phyloP scores from a whole-genome alignment of 1,284 basidiomycete genomes.

The Chalciporus sp. region DNA sequence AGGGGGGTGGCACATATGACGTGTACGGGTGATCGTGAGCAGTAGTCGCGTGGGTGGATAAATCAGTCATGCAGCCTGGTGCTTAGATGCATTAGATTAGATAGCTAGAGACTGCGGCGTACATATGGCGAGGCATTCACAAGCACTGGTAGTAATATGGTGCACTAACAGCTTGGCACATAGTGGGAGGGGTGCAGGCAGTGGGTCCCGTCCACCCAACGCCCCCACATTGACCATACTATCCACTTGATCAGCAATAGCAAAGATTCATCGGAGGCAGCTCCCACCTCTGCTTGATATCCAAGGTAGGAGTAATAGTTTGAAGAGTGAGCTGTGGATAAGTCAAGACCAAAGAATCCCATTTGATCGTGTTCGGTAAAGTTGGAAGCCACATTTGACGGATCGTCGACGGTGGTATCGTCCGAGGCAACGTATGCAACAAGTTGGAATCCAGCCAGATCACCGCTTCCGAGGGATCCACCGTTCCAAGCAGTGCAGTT shows the following conservation, averaged over 20 bases:
- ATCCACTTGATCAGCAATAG: no score
- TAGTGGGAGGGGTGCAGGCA: background rate
- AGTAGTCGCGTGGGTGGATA: no score
- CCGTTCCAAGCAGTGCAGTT: constrained; percentile 10
- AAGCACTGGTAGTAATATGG: background rate
- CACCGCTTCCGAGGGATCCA: constrained; percentile 30
- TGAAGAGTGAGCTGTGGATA: constrained; percentile 26
- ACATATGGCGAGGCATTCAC: background rate
- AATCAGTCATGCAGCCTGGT: no score
- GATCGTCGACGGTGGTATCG: constrained; percentile 25
- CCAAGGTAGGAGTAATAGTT: no score
- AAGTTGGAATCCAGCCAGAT: no score
- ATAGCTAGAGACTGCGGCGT: no score
- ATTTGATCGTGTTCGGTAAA: constrained; percentile 34
- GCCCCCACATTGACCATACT: background rate
- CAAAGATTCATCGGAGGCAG: no score
- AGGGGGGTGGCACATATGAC: no score
- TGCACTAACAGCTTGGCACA: background rate
- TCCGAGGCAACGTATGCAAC: constrained; percentile 31
- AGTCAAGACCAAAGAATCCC: constrained; percentile 32
- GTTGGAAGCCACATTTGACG: constrained; percentile 27
- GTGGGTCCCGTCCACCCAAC: background rate
- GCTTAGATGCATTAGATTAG: no score
- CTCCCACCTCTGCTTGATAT: no score
- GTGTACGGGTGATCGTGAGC: no score